Evolutionary conservation across 2,329 filamentous ascomycete genomes (phyloP), one percentile per base, ranked within the genome.

Genomic region (Monilinia polystroma): DNA sequence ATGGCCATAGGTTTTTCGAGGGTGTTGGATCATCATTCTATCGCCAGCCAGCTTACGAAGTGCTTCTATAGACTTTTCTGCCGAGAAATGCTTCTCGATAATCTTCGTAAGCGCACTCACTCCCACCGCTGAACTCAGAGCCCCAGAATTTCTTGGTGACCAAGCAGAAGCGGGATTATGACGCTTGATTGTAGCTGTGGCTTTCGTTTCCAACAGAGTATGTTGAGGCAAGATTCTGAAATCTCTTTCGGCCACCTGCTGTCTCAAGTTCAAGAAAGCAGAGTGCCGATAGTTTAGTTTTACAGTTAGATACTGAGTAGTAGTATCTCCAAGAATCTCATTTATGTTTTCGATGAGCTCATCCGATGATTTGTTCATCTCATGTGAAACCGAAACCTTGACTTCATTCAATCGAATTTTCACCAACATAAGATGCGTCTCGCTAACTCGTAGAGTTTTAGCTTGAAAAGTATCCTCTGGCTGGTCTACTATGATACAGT

Each of bases 301-400:
- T 20, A 88, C 78, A 3, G 80, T 80, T 60, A 88, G 75, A 69
- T 85, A 88, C 45, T 81, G 79, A 20, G 79, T 79, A 26, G 75
- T 75, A 4, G 78, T 78, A 63, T 80, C 78, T 41, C 85, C 84
- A 3, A 89, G 80, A 66, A 87, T 81, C 41, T 79, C 77, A 72
- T 88, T 84, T 14, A 89, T 78, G 66, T 87, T 84, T 32, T 84
- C 80, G 20, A 89, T 85, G 43, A 88, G 77, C 52, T 84, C 80
- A 16, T 87, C 84, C 0, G 85, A 82, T 51, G 78, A 80, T 23
- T 59, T 56, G 57, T 80, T 78, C 43, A 77, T 76, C 11, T 72
- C 43, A 63, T 80, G 76, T 26, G 60, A 64, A n/a, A 41, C 20
- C 7, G 67, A 43, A 20, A 58, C 11, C 26, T 59, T 68, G n/a